Base-by-base conservation (phyloP, 202 grass and related monocot genomes). In the Hordeum pubiflorum region DNA sequence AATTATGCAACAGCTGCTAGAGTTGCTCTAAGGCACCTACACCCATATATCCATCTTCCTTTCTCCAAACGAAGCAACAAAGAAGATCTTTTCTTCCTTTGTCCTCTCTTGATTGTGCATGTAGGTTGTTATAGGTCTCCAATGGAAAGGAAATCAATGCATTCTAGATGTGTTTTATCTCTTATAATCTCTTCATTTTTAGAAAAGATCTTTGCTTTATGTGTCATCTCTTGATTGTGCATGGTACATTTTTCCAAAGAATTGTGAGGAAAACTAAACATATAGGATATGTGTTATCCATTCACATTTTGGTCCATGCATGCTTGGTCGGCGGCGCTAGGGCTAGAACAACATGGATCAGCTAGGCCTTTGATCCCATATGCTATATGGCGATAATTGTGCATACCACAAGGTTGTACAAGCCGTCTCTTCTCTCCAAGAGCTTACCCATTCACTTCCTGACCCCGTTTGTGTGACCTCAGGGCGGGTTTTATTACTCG, bases 1-100 rank as follows among this genome's bases (percentile, higher is more conserved):
- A 48, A 0, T 48, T 48, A 17, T 48, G 44, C 44, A 48, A 48
- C 14, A 48, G 2, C 13, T 6, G 44, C 1, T 6, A 48, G 44
- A 6, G 14, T 17, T 48, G 0, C 44, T 48, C 44, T 48, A 48
- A n/a, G 48, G 5, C 48, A 52, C 48, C 5, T 8, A 54, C 2
- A 7, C 12, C 32, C 14, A 2, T 38, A 38, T 23, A 68, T 54
- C 17, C 6, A 18, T 8, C 17, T 54, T 68, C 36, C 21, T 66
- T 58, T 78, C 85, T 54, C 40, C 79, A 77, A 87, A 87, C 56
- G n/a, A 10, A 40, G 10, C 36, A 68, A 33, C 36, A 22, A 58
- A 10, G 26, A 58, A 66, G 21, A 9, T 26, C 17, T 41, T 72
- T 72, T 78, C 11, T 8, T 22, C 9, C 2, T n/a, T 54, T 54